A percentile compares a stretch with the other conserved stretches of the same genome.
Conservation (phyloP, 495 filamentous ascomycete genomes). For the Neurospora sublineolata region DNA sequence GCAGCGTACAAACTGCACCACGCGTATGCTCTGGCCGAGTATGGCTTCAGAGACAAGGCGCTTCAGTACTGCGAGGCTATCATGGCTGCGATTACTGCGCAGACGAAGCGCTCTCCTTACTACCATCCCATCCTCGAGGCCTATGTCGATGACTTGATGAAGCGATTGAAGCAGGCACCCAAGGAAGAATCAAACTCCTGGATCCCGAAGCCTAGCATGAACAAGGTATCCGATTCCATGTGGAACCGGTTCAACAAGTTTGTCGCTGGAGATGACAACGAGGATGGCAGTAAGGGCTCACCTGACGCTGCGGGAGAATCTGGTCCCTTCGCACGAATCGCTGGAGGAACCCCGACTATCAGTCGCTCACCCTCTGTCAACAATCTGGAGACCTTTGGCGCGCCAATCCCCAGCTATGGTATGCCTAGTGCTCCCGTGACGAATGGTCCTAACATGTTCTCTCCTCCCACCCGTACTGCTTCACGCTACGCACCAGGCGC, state of each 20-base stretch:
- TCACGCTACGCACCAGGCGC: constrained; percentile 54
- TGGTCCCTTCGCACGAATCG: constrained; percentile 72
- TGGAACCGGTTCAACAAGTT: constrained; percentile 91
- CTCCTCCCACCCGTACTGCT: constrained; percentile 30
- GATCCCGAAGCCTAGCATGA: constrained; percentile 90
- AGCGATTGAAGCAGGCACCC: constrained; percentile 70
- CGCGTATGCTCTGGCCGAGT: constrained; percentile 71
- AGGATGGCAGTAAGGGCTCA: constrained; percentile 45
- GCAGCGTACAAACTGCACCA: constrained; percentile 82
- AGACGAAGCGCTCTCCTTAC: constrained; percentile 73
- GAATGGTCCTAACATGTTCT: constrained; percentile 17
- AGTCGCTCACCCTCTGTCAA: constrained; percentile 68
- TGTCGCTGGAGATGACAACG: constrained; percentile 79
- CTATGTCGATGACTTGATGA: constrained; percentile 71
- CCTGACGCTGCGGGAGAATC: constrained; percentile 46
- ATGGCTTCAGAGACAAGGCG: constrained; percentile 70
- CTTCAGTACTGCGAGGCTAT: constrained; percentile 87
- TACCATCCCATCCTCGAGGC: constrained; percentile 63
- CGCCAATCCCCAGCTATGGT: constrained; percentile 21
- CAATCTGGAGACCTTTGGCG: constrained; percentile 60
- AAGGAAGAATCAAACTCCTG: constrained; percentile 58
- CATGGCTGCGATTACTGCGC: constrained; percentile 62
- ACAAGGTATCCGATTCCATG: constrained; percentile 78
- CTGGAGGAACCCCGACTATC: constrained; percentile 66
- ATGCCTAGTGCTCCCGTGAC: constrained; percentile 17